Conservation (phyloP, 1,284 basidiomycete genomes). For the Sanghuangporus sanghuang region DNA sequence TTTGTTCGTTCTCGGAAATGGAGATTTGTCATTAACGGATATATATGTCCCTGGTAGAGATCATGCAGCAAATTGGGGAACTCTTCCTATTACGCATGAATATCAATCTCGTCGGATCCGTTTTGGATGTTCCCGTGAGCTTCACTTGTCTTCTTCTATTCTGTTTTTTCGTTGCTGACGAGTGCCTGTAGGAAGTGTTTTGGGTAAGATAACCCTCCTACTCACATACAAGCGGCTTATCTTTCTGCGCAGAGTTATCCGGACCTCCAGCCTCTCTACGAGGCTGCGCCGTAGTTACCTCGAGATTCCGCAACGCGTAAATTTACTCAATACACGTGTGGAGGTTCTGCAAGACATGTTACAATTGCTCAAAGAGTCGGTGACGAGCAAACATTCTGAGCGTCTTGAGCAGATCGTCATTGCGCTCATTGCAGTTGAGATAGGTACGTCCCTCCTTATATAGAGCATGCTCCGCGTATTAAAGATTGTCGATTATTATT, state of each 20-base stretch:
- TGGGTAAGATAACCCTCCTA: conserved; percentile 49
- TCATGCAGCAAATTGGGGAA: conserved; percentile 97
- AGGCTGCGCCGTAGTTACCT: conserved; percentile 90
- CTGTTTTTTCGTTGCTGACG: not conserved
- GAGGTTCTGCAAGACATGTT: conserved; percentile 98
- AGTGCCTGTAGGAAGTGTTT: conserved; percentile 72
- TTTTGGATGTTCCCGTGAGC: not conserved
- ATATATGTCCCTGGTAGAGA: too few relatives aligned
- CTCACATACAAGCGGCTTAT: not conserved
- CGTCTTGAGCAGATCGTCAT: conserved; percentile 96
- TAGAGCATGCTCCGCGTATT: not conserved
- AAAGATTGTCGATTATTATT: too few relatives aligned
- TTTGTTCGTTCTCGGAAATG: too few relatives aligned
- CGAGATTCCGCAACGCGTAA: conserved; percentile 92
- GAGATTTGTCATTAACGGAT: too few relatives aligned
- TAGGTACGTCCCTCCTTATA: conserved; percentile 44
- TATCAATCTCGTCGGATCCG: conserved; percentile 87
- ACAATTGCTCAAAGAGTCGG: conserved; percentile 91
- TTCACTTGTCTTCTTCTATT: not conserved
- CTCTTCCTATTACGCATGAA: conserved; percentile 92
- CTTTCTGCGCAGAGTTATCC: conserved; percentile 66
- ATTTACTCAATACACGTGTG: conserved; percentile 89
- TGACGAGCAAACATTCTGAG: conserved; percentile 88
- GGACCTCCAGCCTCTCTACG: conserved; percentile 93
- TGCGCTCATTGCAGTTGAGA: conserved; percentile 85